A percentile compares a stretch with the other conserved stretches of the same genome.
Conservation (phyloP, 306 rosid species). For the Notholithocarpus densiflorus region DNA sequence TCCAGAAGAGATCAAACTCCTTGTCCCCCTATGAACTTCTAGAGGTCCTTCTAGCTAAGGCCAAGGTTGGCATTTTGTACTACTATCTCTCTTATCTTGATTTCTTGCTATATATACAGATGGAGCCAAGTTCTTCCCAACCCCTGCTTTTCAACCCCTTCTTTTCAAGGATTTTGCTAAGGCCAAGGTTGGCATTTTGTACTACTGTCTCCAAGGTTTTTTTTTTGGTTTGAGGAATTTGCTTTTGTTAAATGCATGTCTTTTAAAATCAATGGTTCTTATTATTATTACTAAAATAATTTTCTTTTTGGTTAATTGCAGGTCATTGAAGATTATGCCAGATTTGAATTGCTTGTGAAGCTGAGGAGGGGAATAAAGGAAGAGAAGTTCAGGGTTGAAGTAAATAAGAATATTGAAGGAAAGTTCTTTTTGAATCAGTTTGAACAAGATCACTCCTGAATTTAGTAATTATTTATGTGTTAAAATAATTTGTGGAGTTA, state of each 20-base stretch:
- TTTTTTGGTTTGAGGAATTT: background rate
- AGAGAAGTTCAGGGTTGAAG: conserved; percentile 34
- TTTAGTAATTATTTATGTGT: background rate
- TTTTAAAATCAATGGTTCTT: background rate
- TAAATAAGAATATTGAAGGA: conserved; percentile 30
- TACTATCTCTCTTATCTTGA: background rate
- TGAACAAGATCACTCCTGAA: conserved; percentile 24
- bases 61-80: conserved; percentile 28
- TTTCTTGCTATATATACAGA: background rate
- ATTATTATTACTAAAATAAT: background rate
- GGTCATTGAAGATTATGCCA: conserved; percentile 49
- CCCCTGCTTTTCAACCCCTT: background rate
- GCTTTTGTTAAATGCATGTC: background rate
- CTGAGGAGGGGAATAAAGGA: conserved; percentile 32
- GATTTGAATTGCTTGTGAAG: conserved; percentile 37
- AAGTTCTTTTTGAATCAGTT: conserved; percentile 23
- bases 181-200: too few species aligned
- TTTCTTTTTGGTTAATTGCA: conserved; percentile 18
- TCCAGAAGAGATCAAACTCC: conserved; percentile 29
- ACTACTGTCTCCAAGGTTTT: too few species aligned
- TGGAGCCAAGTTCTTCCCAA: background rate
- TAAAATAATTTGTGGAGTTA: conserved; percentile 4
- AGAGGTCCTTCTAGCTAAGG: conserved; percentile 37
- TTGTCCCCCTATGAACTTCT: conserved; percentile 34
- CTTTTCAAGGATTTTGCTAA: too few species aligned